These are phyloP conservation scores for Podospora australis DNA, from an alignment of 495 filamentous ascomycete genomes.

Conservation along the genomic window DNA sequence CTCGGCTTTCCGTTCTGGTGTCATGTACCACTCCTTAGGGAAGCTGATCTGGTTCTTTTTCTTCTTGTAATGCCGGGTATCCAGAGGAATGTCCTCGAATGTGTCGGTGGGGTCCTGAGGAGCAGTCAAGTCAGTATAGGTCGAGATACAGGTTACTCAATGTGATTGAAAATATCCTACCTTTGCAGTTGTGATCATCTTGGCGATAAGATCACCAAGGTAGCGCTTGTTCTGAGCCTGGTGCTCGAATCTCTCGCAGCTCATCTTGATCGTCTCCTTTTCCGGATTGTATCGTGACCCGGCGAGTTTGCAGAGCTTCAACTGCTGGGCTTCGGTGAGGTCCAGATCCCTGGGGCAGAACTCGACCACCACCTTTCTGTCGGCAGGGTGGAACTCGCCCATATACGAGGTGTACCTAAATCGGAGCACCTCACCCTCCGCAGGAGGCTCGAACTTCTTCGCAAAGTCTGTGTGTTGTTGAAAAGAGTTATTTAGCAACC, in stretches of 20 bases:
- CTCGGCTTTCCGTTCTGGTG: constrained; percentile 55
- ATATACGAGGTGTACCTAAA: constrained; percentile 98
- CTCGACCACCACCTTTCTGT: constrained; percentile 88
- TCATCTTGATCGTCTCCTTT: constrained; percentile 80
- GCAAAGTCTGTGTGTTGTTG: constrained; percentile 55
- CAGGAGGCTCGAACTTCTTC: constrained; percentile 70
- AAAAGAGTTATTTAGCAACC: neutral
- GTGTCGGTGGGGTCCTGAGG: constrained; percentile 61
- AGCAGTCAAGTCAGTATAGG: constrained; percentile 10
- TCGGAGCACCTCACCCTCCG: constrained; percentile 60
- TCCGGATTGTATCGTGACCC: constrained; percentile 88
- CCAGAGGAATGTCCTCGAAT: constrained; percentile 84
- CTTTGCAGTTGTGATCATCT: constrained; percentile 68
- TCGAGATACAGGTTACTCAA: no score
- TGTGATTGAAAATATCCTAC: no score
- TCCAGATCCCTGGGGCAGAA: constrained; percentile 62
- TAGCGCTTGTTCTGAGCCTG: constrained; percentile 95
- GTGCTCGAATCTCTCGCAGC: constrained; percentile 78
- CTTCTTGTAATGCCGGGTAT: constrained; percentile 76
- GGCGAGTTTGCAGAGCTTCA: constrained; percentile 80
- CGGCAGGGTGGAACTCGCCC: constrained; percentile 87
- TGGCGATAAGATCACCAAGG: constrained; percentile 69
- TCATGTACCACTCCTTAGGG: constrained; percentile 77
- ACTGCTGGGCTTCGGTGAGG: constrained; percentile 58
- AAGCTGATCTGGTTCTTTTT: constrained; percentile 66